Evolutionary conservation across 306 rosid genomes (phyloP).

Genomic region (Pyrus communis): DNA sequence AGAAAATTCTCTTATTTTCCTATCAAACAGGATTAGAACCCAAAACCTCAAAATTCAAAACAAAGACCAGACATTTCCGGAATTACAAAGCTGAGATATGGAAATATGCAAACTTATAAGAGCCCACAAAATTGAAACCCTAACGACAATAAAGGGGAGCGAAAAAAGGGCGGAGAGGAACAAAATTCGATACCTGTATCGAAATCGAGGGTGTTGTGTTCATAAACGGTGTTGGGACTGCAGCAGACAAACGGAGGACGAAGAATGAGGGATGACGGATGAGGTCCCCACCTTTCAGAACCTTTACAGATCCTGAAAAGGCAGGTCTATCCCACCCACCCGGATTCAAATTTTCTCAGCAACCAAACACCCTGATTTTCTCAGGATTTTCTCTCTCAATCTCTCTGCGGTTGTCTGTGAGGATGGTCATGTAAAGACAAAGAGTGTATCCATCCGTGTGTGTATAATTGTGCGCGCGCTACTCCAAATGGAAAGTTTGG

Average conservation of each 20-base stretch:
- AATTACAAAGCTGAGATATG: not conserved
- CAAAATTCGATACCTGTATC: slow-evolving; percentile 32
- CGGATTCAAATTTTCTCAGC: not conserved
- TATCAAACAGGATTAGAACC: not conserved
- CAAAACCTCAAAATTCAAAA: not conserved
- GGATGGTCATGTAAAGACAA: too few relatives aligned
- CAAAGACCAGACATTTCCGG: not conserved
- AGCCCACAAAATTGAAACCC: slow-evolving; percentile 10
- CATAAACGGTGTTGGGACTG: slow-evolving; percentile 39
- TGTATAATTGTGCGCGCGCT: not conserved
- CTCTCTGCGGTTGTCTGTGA: not conserved
- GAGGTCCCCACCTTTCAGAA: slow-evolving; percentile 31
- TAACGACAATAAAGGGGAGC: not conserved
- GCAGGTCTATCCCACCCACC: not conserved
- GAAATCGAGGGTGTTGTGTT: slow-evolving; percentile 57
- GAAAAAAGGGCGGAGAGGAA: not conserved
- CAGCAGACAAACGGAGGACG: slow-evolving; percentile 26
- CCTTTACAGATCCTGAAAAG: slow-evolving; percentile 8
- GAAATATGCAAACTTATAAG: slow-evolving; percentile 8
- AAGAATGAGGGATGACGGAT: slow-evolving; percentile 3
- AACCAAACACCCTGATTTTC: not conserved
- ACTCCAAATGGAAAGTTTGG: not conserved
- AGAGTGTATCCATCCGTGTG: too few relatives aligned
- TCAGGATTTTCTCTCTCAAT: not conserved
- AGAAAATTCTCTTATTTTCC: not conserved